Percentiles rank a stretch among this genome's conserved stretches.
phyloP scores from a whole-genome alignment of 768 basidiomycete genomes.

The Mycena haematopus region DNA sequence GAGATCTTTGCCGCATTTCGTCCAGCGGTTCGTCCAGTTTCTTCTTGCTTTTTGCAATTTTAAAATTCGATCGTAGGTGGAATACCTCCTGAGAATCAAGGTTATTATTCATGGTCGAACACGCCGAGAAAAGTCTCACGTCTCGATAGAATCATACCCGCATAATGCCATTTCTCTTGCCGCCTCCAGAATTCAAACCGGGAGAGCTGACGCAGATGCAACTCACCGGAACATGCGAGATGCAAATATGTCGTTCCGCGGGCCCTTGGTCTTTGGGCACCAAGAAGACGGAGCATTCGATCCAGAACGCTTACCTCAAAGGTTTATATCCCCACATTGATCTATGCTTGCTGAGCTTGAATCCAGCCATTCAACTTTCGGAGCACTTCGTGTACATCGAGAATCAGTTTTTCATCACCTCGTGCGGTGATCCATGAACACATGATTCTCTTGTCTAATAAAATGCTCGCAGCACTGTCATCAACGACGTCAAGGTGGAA shows the following conservation, averaged over 20 bases:
- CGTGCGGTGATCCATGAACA: constrained; percentile 53
- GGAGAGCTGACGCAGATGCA: constrained; percentile 80
- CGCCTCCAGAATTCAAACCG: constrained; percentile 90
- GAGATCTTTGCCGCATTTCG: constrained; percentile 96
- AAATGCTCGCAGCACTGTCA: constrained; percentile 62
- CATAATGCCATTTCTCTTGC: constrained; percentile 90
- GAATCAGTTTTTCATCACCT: constrained; percentile 91
- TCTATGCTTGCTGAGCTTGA: background rate
- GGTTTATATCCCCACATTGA: constrained; percentile 47
- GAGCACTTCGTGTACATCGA: constrained; percentile 99
- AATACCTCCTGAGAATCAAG: constrained; percentile 94
- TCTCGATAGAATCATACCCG: constrained; percentile 84
- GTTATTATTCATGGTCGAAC: constrained; percentile 45
- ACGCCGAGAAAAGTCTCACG: constrained; percentile 1
- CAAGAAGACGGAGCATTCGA: constrained; percentile 85
- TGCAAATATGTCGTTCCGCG: constrained; percentile 95
- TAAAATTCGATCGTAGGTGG: constrained; percentile 63
- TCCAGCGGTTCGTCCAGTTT: constrained; percentile 69
- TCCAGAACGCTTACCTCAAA: constrained; percentile 93
- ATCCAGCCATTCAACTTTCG: constrained; percentile 84
- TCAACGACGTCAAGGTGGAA: constrained; percentile 86
- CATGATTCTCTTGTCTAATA: constrained; percentile 1
- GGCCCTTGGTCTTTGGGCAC: constrained; percentile 98
- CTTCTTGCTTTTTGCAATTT: background rate
- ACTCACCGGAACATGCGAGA: constrained; percentile 93